These are phyloP conservation scores for Brassica hybrid DNA, from an alignment of 441 rosid species.

Conservation along the genomic window DNA sequence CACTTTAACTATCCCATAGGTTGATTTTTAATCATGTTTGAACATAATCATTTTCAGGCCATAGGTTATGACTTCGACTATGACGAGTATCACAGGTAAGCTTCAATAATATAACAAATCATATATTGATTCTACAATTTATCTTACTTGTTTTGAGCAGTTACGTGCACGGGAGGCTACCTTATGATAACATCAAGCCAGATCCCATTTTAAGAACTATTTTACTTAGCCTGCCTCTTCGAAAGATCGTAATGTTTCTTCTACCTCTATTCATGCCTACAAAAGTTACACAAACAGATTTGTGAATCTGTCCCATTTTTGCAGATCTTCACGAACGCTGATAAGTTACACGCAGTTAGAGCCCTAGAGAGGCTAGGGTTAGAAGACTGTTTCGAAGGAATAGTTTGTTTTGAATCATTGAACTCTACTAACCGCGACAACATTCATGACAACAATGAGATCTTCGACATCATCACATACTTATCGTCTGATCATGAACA, in stretches of 20 bases:
- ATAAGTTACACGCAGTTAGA: conserved; percentile 67
- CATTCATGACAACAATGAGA: conserved; percentile 53
- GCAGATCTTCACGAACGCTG: conserved; percentile 92
- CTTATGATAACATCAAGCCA: conserved; percentile 79
- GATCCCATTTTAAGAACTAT: conserved; percentile 81
- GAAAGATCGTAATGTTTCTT: conserved; percentile 58
- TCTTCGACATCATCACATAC: conserved; percentile 61
- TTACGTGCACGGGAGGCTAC: conserved; percentile 80
- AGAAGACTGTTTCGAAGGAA: conserved; percentile 88
- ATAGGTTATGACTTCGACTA: conserved; percentile 87
- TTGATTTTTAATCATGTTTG: background rate
- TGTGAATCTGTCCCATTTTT: conserved; percentile 24
- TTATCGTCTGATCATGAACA: conserved; percentile 49
- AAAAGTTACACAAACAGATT: background rate
- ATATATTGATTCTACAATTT: conserved; percentile 2
- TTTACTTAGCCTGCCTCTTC: conserved; percentile 64
- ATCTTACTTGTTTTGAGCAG: conserved; percentile 40
- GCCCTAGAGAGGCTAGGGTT: conserved; percentile 75
- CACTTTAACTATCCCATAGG: background rate
- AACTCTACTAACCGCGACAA: conserved; percentile 55
- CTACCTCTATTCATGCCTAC: background rate
- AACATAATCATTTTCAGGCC: conserved; percentile 49
- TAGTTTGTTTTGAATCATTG: conserved; percentile 83
- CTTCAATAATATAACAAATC: background rate
- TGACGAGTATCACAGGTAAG: conserved; percentile 85